phyloP scores from a whole-genome alignment of 2,329 filamentous ascomycete species.

The Aureobasidium musti region DNA sequence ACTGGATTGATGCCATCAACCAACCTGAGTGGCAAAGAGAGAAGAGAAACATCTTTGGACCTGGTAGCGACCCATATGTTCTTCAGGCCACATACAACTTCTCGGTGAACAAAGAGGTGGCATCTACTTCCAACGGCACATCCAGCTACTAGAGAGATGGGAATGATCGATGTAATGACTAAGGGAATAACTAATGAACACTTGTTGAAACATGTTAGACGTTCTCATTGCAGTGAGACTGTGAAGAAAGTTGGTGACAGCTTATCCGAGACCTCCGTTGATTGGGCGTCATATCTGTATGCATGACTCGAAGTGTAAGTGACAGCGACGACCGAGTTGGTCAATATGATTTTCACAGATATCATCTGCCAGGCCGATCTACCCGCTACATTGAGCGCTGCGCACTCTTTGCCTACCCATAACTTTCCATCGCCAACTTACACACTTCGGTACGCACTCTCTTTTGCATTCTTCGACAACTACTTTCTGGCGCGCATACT shows the following conservation, averaged over 20 bases:
- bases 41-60: slow-evolving; percentile 53
- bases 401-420: not conserved
- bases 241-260: not conserved
- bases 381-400: not conserved
- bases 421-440: not conserved
- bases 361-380: not conserved
- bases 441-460: not conserved
- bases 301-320: slow-evolving; percentile 8
- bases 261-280: no score
- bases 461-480: not conserved
- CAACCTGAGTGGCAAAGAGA: slow-evolving; percentile 80
- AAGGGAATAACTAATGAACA: not conserved
- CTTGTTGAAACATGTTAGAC: not conserved
- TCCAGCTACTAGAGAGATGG: not conserved
- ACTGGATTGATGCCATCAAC: slow-evolving; percentile 93
- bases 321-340: not conserved
- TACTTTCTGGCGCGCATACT: no score
- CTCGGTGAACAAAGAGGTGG: slow-evolving; percentile 39
- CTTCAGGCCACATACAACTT: slow-evolving; percentile 51
- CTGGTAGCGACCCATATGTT: slow-evolving; percentile 47
- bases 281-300: not conserved
- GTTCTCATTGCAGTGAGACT: not conserved
- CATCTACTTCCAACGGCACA: slow-evolving; percentile 29
- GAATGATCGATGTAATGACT: not conserved
- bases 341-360: not conserved